These are phyloP conservation scores for Saksenaea oblongispora DNA, from an alignment of 371 early-diverging fungal species.

Conservation along the genomic window DNA sequence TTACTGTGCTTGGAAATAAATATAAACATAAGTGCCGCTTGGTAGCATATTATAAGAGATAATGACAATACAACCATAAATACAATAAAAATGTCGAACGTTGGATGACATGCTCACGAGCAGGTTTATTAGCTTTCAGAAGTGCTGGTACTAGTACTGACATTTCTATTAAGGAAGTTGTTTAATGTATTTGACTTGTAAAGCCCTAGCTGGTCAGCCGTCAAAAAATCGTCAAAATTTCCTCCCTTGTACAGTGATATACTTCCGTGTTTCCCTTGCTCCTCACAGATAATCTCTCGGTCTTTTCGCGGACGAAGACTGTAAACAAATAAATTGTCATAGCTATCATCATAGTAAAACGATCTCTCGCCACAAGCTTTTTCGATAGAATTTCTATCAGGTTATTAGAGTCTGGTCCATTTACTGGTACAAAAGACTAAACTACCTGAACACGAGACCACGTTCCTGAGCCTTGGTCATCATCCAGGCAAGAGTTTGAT, in stretches of 20 bases:
- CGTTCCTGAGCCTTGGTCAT: constrained; percentile 29
- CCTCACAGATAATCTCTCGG: constrained; percentile 22
- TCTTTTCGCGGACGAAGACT: constrained; percentile 28
- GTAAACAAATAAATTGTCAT: constrained; percentile 21
- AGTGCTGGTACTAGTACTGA: too few relatives aligned
- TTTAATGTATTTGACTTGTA: constrained; percentile 38
- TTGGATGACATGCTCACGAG: too few relatives aligned
- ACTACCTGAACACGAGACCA: constrained; percentile 29
- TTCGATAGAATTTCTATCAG: constrained; percentile 6
- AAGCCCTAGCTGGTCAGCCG: constrained; percentile 19
- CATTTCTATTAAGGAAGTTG: too few relatives aligned
- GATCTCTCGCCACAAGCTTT: constrained; percentile 4
- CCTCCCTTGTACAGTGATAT: constrained; percentile 21
- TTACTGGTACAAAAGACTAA: neutral
- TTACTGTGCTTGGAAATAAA: too few relatives aligned
- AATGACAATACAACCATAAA: too few relatives aligned
- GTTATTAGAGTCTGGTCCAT: neutral
- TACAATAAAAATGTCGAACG: too few relatives aligned
- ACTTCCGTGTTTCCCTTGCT: too few relatives aligned
- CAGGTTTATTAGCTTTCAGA: too few relatives aligned
- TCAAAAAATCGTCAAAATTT: constrained; percentile 16
- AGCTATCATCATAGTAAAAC: constrained; percentile 33
- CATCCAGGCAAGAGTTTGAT: constrained; percentile 40
- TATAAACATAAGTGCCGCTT: too few relatives aligned
- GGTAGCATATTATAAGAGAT: too few relatives aligned